Percentiles rank a stretch among this genome's conserved stretches.
Conservation (phyloP, 2,329 filamentous ascomycete species). For the Fusarium multiceps region DNA sequence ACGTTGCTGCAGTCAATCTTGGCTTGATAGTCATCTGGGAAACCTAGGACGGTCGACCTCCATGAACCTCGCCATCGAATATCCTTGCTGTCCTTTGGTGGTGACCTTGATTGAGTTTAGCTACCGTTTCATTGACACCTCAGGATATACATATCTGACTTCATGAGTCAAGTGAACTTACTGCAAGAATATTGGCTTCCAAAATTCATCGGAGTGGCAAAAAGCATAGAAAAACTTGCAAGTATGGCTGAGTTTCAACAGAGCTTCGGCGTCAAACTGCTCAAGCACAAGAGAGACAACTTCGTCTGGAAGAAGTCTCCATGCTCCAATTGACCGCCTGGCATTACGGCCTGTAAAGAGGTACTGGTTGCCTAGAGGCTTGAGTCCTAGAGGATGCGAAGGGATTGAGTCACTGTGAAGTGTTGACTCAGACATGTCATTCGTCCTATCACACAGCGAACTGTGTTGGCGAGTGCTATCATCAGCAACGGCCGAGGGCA, state of each 20-base stretch:
- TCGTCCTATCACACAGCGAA: conserved; percentile 37
- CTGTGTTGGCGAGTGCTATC: conserved; percentile 21
- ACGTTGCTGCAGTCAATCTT: conserved; percentile 79
- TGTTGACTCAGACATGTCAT: conserved; percentile 44
- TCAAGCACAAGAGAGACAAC: conserved; percentile 81
- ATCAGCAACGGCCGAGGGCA: conserved; percentile 37
- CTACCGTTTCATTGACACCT: conserved; percentile 13
- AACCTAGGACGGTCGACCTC: conserved; percentile 79
- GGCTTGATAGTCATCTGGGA: conserved; percentile 62
- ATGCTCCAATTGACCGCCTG: conserved; percentile 71
- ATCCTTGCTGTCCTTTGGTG: conserved; percentile 48
- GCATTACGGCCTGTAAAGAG: conserved; percentile 74
- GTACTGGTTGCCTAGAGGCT: conserved; percentile 86
- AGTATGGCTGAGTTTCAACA: conserved; percentile 77
- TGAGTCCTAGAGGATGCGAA: conserved; percentile 83
- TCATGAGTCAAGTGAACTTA: conserved; percentile 63
- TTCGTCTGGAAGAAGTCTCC: conserved; percentile 82
- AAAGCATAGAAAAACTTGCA: conserved; percentile 91
- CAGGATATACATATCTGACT: conserved; percentile 5
- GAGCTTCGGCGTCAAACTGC: conserved; percentile 70
- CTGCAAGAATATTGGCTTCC: conserved; percentile 87
- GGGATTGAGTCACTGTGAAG: conserved; percentile 66
- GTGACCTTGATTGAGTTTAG: conserved; percentile 44
- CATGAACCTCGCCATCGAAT: conserved; percentile 81
- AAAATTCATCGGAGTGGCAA: conserved; percentile 84